Percentiles rank a stretch among this genome's conserved stretches.
phyloP scores from a whole-genome alignment of 75 land plant genomes.

The Selaginella moellendorffii region DNA sequence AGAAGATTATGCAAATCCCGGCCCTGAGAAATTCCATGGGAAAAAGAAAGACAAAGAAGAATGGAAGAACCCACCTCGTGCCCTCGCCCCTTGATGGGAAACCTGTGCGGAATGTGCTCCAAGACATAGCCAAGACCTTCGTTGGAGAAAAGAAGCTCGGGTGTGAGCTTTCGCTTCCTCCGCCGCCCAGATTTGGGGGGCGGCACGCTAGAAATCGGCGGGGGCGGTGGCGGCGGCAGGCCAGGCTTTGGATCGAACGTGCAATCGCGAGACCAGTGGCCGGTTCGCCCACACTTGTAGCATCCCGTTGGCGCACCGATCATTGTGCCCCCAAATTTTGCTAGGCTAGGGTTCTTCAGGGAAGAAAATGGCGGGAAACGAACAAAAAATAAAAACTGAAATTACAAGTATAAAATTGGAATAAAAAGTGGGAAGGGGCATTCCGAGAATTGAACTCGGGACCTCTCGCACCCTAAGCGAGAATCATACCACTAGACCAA shows the following conservation, averaged over 20 bases:
- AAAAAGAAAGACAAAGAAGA: not conserved
- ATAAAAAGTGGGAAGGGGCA: too few relatives aligned
- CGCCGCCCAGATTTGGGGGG: slow-evolving; percentile 13
- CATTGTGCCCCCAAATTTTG: not conserved
- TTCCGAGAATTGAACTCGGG: slow-evolving; percentile 98
- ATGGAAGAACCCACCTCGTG: slow-evolving; percentile 45
- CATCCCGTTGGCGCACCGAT: slow-evolving; percentile 44
- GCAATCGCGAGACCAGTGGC: slow-evolving; percentile 96
- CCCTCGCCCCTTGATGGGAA: slow-evolving; percentile 65
- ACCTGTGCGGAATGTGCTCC: slow-evolving; percentile 61
- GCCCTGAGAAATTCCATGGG: slow-evolving; percentile 28
- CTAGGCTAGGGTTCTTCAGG: too few relatives aligned
- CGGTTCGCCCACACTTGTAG: slow-evolving; percentile 86
- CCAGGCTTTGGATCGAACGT: not conserved
- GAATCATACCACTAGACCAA: slow-evolving; percentile 7
- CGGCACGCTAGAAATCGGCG: not conserved
- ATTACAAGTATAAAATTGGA: too few relatives aligned
- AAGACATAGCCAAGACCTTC: slow-evolving; percentile 83
- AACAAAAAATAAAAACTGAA: too few relatives aligned
- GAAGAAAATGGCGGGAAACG: too few relatives aligned
- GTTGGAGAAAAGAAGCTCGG: slow-evolving; percentile 62
- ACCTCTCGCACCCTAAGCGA: slow-evolving; percentile 98
- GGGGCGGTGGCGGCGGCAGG: slow-evolving; percentile 9
- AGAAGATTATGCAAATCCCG: slow-evolving; percentile 60
- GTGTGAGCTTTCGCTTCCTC: slow-evolving; percentile 55